Conservation (phyloP, 257 asterid genomes). For the Paulownia fortunei region DNA sequence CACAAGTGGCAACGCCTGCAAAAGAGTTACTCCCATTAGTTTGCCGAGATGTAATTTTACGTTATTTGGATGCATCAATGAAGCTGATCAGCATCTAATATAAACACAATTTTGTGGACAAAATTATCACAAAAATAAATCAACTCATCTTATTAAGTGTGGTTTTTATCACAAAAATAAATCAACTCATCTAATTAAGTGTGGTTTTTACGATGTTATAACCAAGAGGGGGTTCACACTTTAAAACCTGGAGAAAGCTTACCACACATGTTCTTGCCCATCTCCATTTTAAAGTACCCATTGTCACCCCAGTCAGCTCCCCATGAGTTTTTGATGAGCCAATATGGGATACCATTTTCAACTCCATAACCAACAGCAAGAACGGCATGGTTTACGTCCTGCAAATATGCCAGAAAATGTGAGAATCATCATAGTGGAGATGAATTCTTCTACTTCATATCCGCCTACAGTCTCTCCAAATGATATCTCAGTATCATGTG, state of each 20-base stretch:
- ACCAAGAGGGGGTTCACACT: background rate
- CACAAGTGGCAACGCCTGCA: conserved; percentile 84
- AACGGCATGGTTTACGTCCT: conserved; percentile 99
- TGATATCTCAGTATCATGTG: background rate
- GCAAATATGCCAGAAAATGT: conserved; percentile 15
- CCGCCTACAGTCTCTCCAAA: background rate
- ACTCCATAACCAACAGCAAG: conserved; percentile 95
- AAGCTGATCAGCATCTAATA: no score
- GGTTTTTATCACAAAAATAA: background rate
- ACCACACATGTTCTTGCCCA: conserved; percentile 97
- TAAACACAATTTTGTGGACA: background rate
- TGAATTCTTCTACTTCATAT: background rate
- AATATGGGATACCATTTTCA: conserved; percentile 78
- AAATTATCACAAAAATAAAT: background rate
- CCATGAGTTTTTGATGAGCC: conserved; percentile 99
- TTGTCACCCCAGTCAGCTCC: conserved; percentile 92
- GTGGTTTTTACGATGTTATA: background rate
- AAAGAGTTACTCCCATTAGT: background rate
- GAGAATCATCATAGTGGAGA: background rate
- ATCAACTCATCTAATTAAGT: background rate
- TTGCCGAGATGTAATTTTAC: background rate
- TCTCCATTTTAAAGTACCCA: conserved; percentile 95
- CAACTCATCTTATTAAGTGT: background rate
- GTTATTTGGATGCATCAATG: background rate
- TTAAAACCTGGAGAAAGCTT: conserved; percentile 30